phyloP scores from a whole-genome alignment of 2,329 filamentous ascomycete species.

The Fusarium piperis region DNA sequence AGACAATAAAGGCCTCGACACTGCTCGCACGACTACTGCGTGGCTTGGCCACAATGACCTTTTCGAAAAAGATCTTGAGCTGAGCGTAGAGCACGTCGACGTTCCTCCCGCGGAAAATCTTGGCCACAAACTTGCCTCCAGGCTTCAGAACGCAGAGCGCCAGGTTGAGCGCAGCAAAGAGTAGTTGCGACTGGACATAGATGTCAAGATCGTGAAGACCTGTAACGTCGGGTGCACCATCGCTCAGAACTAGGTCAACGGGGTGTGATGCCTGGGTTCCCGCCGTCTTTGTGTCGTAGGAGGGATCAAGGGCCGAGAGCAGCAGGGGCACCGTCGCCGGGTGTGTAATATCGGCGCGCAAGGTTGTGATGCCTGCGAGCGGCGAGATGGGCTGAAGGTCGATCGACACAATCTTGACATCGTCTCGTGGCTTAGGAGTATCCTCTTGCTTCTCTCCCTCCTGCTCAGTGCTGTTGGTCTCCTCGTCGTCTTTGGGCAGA shows the following conservation, averaged over 20 bases:
- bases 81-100: conserved; percentile 97
- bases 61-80: conserved; percentile 86
- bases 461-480: conserved; percentile 22
- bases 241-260: conserved; percentile 93
- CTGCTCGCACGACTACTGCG: conserved; percentile 94
- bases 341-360: conserved; percentile 97
- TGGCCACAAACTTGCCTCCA: conserved; percentile 95
- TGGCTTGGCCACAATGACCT: conserved; percentile 92
- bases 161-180: conserved; percentile 93
- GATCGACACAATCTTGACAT: conserved; percentile 94
- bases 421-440: conserved; percentile 61
- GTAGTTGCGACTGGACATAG: conserved; percentile 94
- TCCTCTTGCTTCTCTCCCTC: conserved; percentile 36
- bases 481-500: conserved; percentile 49
- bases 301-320: conserved; percentile 82
- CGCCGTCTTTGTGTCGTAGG: conserved; percentile 59
- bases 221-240: conserved; percentile 96
- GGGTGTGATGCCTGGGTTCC: conserved; percentile 71
- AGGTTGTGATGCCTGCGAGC: conserved; percentile 88
- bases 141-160: conserved; percentile 92
- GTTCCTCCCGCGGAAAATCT: conserved; percentile 94
- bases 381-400: conserved; percentile 97
- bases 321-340: conserved; percentile 93
- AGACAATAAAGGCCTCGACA: conserved; percentile 96
- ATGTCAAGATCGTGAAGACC: conserved; percentile 97